Percentiles rank a stretch among this genome's conserved stretches.
Evolutionary conservation across 2,329 filamentous ascomycete genomes (phyloP).

Genomic region (Pseudocercospora fijiensis): DNA sequence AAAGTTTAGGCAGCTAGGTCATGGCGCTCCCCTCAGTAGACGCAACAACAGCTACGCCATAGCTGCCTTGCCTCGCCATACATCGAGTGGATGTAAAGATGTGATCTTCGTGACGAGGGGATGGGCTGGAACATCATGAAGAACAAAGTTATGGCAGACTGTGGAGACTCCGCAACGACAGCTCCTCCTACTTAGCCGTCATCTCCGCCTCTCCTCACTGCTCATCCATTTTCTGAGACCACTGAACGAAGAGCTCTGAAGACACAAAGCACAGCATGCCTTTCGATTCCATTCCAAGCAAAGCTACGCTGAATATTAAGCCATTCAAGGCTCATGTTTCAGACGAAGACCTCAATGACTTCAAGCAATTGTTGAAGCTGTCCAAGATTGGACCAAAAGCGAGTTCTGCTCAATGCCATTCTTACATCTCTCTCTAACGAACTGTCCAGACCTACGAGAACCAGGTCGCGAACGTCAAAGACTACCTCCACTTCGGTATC

Average conservation of each 20-base stretch:
- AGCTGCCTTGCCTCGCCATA: neutral
- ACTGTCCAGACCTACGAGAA: constrained; percentile 48
- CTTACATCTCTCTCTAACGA: neutral
- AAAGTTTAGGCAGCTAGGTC: neutral
- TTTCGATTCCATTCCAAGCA: constrained; percentile 36
- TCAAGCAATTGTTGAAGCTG: constrained; percentile 46
- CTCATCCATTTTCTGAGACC: neutral
- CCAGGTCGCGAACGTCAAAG: constrained; percentile 40
- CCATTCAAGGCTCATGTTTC: constrained; percentile 43
- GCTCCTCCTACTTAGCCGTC: neutral
- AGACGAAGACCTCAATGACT: constrained; percentile 43
- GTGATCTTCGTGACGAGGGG: neutral
- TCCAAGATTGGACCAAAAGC: constrained; percentile 45
- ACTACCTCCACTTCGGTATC: constrained; percentile 44
- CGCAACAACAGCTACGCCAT: neutral
- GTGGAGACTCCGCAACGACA: neutral
- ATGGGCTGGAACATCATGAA: neutral
- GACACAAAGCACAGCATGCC: constrained; percentile 16
- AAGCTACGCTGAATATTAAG: constrained; percentile 38
- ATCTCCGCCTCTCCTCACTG: neutral
- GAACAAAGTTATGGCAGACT: neutral
- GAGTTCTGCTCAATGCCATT: too few species aligned
- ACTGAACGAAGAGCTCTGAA: neutral
- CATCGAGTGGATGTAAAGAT: neutral
- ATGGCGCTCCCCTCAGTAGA: neutral